Evolutionary conservation across 257 asterid species (phyloP), one percentile per base, ranked within the genome.

Genomic region (Plectranthus barbatus): DNA sequence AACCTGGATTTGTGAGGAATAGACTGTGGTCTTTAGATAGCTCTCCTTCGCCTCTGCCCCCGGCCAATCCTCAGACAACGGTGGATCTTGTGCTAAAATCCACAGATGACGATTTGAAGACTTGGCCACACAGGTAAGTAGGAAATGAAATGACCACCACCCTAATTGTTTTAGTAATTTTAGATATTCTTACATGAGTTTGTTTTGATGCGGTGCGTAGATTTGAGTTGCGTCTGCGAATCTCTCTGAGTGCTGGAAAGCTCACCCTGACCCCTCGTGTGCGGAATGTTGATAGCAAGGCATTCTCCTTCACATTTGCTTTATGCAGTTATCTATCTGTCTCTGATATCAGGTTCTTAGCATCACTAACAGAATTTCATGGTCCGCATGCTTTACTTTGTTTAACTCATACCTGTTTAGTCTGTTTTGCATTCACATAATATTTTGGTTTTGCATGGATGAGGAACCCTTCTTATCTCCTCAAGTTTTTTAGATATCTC

Each of bases 61-160:
- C 85, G 19, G 82, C 75, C 39, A 81, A 74, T 65, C 84, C 53
- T 71, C 86, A 71, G 52, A 76, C 95, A 47, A 77, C 95, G 1
- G 89, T 82, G 69, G 94, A 89, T 80, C 85, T 89, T 71, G 46
- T 86, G 58, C 69, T 86, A 68, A 84, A 82, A 73, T 79, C 87
- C 66, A 82, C 94, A 62, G 95, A 89, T n/a, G 95, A 89, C 7
- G 96, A 89, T 77, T 74, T 80, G 67, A 89, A 89, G 76, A 69
- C 67, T 59, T 86, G 94, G 96, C 94, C 94, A 5, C 95, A 88
- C 56, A 86, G 84, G 96, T 86, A 64, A 74, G 60, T 14, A 26
- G 58, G 24, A 36, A 50, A 57, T 42, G 49, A 39, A 65, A 58
- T 23, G 68, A 52, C 29, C 21, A 9, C 23, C 23, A 20, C 8